Evolutionary conservation across 352 stramenopile species (phyloP).

Genomic region (Globisporangium irregulare): DNA sequence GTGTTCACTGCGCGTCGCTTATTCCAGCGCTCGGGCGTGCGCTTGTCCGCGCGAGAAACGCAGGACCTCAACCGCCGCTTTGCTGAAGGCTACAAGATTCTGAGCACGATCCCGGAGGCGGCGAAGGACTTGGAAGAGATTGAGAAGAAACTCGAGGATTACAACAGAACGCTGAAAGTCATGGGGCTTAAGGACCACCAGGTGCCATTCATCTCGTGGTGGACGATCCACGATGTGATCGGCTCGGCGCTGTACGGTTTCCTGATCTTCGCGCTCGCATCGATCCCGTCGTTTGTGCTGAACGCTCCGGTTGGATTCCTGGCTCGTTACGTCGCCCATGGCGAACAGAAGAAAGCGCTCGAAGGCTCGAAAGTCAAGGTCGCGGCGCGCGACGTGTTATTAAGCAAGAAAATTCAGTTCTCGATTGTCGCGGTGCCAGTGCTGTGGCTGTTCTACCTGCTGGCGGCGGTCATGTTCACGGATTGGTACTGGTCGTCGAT

Average conservation of each 20-base stretch:
- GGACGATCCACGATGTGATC: conserved; percentile 87
- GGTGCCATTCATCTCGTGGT: conserved; percentile 85
- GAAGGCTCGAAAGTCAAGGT: conserved; percentile 92
- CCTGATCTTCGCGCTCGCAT: conserved; percentile 86
- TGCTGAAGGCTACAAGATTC: conserved; percentile 86
- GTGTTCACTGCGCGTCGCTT: conserved; percentile 95
- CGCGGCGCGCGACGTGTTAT: conserved; percentile 82
- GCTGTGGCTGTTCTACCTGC: conserved; percentile 85
- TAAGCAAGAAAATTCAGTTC: conserved; percentile 94
- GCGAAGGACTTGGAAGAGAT: conserved; percentile 56
- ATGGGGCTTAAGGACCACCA: conserved; percentile 92
- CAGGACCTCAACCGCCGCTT: conserved; percentile 91
- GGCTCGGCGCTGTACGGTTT: conserved; percentile 84
- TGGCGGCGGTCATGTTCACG: conserved; percentile 76
- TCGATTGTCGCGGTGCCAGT: conserved; percentile 88
- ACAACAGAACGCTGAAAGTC: conserved; percentile 79
- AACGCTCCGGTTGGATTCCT: conserved; percentile 89
- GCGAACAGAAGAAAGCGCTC: conserved; percentile 80
- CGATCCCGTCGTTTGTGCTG: conserved; percentile 89
- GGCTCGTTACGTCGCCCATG: conserved; percentile 70
- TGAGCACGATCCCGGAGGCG: conserved; percentile 65
- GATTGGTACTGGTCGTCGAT: conserved; percentile 88
- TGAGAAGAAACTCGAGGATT: conserved; percentile 78
- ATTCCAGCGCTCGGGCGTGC: conserved; percentile 89
- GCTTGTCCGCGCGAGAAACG: conserved; percentile 87